Evolutionary conservation across 768 basidiomycete genomes (phyloP), one percentile per base, ranked within the genome.

Genomic region (Gloeostereum incarnatum): DNA sequence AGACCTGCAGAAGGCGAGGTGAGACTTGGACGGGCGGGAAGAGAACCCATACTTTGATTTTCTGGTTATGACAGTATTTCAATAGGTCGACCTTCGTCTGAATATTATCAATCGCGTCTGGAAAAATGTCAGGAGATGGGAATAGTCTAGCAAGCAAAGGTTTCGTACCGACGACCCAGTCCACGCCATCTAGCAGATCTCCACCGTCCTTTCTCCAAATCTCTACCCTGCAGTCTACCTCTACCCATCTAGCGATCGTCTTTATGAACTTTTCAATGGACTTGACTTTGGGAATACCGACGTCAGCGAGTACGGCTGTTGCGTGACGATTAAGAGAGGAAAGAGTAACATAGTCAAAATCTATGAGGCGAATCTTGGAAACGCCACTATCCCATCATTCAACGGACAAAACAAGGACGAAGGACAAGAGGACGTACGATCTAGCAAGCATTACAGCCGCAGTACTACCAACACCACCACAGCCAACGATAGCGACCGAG

Each of bases 391-490:
- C 13, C 20, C 14, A 18, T 5, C 10, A 9, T 25, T 13, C 11
- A 6, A 19, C 20, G 13, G 9, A 29, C n/a, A n/a, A n/a, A n/a
- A 19, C 6, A 10, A 22, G 18, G 21, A 25, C 17, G n/a, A 13
- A 29, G 24, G 22, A 4, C 20, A 75, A n/a, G n/a, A n/a, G n/a
- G n/a, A n/a, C 87, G 54, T 52, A 92, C 86, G 90, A 92, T 55
- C 92, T 65, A 31, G 78, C 81, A 19, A 91, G 75, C 94, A 94
- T 94, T 22, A 94, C 75, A 11, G 92, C 91, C 25, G 81, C 86
- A 88, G 91, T 94, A 52, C 88, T 92, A 0, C 96, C 96, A 0
- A 99, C 96, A 2, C 96, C 94, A 41, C 96, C 96, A 47, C 92
- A 90, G 5, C 96, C 96, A 3, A 99, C 81, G 14, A 98, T 65